phyloP scores from a whole-genome alignment of 371 early-diverging fungal genomes.

The Mucor racemosus region DNA sequence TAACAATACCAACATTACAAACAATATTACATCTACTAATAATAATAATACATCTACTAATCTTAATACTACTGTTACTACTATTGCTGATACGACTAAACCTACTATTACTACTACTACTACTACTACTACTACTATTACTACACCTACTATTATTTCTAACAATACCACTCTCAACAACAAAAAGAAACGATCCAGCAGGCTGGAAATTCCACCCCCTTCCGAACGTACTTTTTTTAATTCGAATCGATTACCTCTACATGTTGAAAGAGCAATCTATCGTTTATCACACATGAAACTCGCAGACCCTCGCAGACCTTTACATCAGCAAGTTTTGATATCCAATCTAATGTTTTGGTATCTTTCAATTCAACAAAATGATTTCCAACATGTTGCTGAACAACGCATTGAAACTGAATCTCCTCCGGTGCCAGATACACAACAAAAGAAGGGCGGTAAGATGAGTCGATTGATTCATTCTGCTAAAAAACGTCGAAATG shows the following conservation, averaged over 20 bases:
- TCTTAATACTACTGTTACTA: not conserved
- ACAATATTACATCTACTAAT: not conserved
- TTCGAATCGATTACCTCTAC: conserved; percentile 64
- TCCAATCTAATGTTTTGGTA: conserved; percentile 93
- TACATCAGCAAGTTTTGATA: conserved; percentile 85
- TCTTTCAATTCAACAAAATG: conserved; percentile 55
- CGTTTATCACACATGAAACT: conserved; percentile 86
- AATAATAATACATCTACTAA: not conserved
- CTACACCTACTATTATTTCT: not conserved
- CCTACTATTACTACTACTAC: not conserved
- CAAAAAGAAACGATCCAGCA: conserved; percentile 29
- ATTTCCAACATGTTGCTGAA: conserved; percentile 9
- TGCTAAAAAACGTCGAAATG: conserved; percentile 24
- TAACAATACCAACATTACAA: not conserved
- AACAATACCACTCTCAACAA: not conserved
- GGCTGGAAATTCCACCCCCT: conserved; percentile 20
- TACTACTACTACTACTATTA: not conserved
- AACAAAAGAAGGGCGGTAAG: conserved; percentile 21
- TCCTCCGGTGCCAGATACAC: not conserved
- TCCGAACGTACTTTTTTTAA: conserved; percentile 26
- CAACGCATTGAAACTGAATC: not conserved
- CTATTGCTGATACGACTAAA: conserved; percentile 1
- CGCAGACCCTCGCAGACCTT: conserved; percentile 79
- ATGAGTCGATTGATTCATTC: conserved; percentile 26
- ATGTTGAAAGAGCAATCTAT: conserved; percentile 85